Evolutionary conservation across 371 early-diverging fungal genomes (phyloP), one percentile per base, ranked within the genome.

Genomic region (Mucor saturninus): DNA sequence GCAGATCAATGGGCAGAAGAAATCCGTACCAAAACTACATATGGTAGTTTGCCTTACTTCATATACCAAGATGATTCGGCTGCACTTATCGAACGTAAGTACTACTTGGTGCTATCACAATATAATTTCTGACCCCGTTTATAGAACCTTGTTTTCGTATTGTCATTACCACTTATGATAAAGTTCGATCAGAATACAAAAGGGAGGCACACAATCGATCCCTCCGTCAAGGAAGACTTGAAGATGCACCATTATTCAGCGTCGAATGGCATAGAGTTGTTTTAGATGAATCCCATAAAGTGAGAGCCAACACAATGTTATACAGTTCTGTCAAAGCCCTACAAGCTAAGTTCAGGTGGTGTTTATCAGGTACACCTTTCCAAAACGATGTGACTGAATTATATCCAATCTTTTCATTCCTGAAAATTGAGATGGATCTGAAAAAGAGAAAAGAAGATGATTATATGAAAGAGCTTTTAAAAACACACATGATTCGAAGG

Each of bases 231-330:
- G 30, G 10, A 28, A 28, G 10, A 10, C 2, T 15, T 8, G 28
- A 53, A 5, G 43, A 61, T 37, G 61, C 66, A 1, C 75, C 83
- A 8, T 56, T 84, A 11, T 75, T 76, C 40, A 60, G 70, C 38
- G 65, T 71, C n/a, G 63, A 73, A 11, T 88, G 86, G 86, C 69
- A 77, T 59, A 71, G 85, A 39, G 68, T 83, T 39, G 72, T 83
- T 2, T 50, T 82, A 26, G 97, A 97, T 71, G 98, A 97, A 74
- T 95, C 95, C 2, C 95, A 97, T 65, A 72, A 86, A 39, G 87
- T 97, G 38, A 63, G 76, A 49, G 66, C 63, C 8, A 61, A 64
- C 37, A 62, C 79, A 2, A 58, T 65, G 46, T 32, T 79, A 7
- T 67, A 67, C 13, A 61, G 71, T 13, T 59, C 76, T 15, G 71